Evolutionary conservation across 169 alveolate genomes (phyloP).

Genomic region (Plasmodium inui): DNA sequence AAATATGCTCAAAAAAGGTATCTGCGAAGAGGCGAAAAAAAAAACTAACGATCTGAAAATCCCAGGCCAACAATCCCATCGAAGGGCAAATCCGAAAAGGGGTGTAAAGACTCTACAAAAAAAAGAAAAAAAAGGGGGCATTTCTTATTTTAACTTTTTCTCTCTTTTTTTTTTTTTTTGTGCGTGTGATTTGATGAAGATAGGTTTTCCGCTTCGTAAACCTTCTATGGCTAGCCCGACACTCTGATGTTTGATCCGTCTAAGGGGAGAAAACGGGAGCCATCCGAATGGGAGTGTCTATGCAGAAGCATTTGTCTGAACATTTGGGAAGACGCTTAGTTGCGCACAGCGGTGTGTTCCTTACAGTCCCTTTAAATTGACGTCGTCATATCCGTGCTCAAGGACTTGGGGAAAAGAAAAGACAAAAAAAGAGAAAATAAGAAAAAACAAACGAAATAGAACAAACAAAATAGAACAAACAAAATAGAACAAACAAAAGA

Average conservation of each 20-base stretch:
- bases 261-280: slow-evolving; percentile 26
- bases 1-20: neutral
- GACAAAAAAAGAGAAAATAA: neutral
- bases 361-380: slow-evolving; percentile 80
- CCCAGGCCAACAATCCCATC: slow-evolving; percentile 96
- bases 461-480: neutral
- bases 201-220: neutral
- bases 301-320: neutral
- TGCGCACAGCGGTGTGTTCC: slow-evolving; percentile 1
- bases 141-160: no score
- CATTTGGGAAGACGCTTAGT: neutral
- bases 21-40: neutral
- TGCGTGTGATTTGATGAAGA: neutral
- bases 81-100: slow-evolving; percentile 92
- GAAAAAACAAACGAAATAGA: no score
- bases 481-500: neutral
- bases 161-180: neutral
- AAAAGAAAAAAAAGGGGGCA: neutral
- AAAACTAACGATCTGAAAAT: slow-evolving; percentile 86
- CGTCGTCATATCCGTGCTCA: slow-evolving; percentile 82
- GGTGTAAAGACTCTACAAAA: slow-evolving; percentile 86
- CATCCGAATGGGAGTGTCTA: neutral
- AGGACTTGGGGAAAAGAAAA: slow-evolving; percentile 75
- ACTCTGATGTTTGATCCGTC: slow-evolving; percentile 88
- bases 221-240: slow-evolving; percentile 91